Percentiles rank a stretch among this genome's conserved stretches.
These are phyloP conservation scores for Sphagnum fallax DNA, from an alignment of 228 moss, liverwort and hornwort species.

Conservation along the genomic window DNA sequence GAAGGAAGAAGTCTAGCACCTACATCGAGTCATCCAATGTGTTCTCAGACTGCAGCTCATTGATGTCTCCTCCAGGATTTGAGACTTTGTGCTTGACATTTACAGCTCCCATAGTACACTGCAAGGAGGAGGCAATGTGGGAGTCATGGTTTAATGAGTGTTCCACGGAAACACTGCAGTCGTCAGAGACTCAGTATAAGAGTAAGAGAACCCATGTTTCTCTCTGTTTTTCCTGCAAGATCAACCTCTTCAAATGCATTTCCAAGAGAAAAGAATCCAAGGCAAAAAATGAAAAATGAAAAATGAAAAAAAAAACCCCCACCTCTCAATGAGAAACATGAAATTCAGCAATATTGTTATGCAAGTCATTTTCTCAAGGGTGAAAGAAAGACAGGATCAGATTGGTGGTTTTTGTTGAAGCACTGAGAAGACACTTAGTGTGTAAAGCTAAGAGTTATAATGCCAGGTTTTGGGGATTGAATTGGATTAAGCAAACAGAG, in stretches of 20 bases:
- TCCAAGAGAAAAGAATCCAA: not conserved
- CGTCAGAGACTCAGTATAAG: slow-evolving; percentile 2
- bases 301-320: not conserved
- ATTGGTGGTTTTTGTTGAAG: too few species aligned
- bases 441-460: too few species aligned
- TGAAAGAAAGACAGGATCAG: too few species aligned
- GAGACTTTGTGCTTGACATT: slow-evolving; percentile 31
- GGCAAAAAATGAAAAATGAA: not conserved
- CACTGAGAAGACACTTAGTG: too few species aligned
- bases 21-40: too few species aligned
- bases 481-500: too few species aligned
- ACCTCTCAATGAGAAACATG: not conserved
- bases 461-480: too few species aligned
- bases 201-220: not conserved
- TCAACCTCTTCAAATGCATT: not conserved
- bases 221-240: not conserved
- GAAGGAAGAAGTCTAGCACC: slow-evolving; percentile 3
- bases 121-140: slow-evolving; percentile 21
- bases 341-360: not conserved
- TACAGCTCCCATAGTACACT: slow-evolving; percentile 26
- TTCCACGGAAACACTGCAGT: slow-evolving; percentile 4
- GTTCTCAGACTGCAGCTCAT: too few species aligned
- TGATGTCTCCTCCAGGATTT: slow-evolving; percentile 1
- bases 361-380: too few species aligned
- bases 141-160: slow-evolving; percentile 36